phyloP scores from a whole-genome alignment of 345 rosid genomes.

The Punica granatum region DNA sequence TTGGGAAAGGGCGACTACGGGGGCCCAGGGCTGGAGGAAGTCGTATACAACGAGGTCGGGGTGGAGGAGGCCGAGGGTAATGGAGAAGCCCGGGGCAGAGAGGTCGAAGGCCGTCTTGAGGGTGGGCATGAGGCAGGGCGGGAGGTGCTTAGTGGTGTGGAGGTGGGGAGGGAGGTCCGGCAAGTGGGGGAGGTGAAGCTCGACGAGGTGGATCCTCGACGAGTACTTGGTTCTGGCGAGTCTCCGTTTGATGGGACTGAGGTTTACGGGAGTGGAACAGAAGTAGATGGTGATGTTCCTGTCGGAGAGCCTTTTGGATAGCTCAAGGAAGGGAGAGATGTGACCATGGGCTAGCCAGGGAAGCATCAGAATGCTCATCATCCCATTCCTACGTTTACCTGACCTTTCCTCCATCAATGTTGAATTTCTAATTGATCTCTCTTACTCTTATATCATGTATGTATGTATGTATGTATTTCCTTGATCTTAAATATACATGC shows the following conservation, averaged over 20 bases:
- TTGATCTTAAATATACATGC: too few relatives aligned
- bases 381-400: neutral
- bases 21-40: constrained; percentile 25
- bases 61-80: constrained; percentile 2
- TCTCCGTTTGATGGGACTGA: constrained; percentile 4
- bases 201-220: constrained; percentile 9
- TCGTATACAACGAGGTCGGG: constrained; percentile 21
- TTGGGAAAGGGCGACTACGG: constrained; percentile 1
- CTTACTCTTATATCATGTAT: too few relatives aligned
- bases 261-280: constrained; percentile 18
- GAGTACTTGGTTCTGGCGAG: constrained; percentile 9
- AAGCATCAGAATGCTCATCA: constrained; percentile 14
- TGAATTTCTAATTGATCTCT: too few relatives aligned
- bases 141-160: constrained; percentile 26
- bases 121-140: constrained; percentile 15
- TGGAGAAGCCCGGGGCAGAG: constrained; percentile 10
- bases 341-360: constrained; percentile 27
- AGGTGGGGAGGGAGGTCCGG: constrained; percentile 20
- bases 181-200: constrained; percentile 18
- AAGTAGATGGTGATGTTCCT: constrained; percentile 15
- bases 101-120: constrained; percentile 18
- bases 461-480: too few relatives aligned
- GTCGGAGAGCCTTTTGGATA: constrained; percentile 14
- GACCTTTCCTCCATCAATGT: neutral
- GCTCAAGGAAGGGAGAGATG: constrained; percentile 18